These are phyloP conservation scores for Plasmodium vinckei DNA, from an alignment of 169 alveolate genomes.

Conservation along the genomic window DNA sequence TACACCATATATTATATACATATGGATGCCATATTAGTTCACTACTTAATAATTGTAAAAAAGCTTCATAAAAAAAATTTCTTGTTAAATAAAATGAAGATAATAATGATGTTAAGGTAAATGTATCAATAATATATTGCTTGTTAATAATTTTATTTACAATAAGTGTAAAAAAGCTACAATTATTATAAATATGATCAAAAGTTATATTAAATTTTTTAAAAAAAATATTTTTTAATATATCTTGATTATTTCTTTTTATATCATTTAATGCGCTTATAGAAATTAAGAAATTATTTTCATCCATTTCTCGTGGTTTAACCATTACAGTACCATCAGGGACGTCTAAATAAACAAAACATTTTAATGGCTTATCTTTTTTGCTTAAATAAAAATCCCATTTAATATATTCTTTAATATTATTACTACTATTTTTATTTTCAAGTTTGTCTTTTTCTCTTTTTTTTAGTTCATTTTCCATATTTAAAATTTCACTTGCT, in stretches of 20 bases:
- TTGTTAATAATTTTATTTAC: conserved; percentile 35
- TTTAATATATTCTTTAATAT: not conserved
- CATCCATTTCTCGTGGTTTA: conserved; percentile 27
- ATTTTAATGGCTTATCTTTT: conserved; percentile 26
- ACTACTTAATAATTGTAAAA: conserved; percentile 43
- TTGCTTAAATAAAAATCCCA: conserved; percentile 35
- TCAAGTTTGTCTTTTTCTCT: conserved; percentile 6
- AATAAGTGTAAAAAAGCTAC: conserved; percentile 27
- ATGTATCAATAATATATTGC: conserved; percentile 7
- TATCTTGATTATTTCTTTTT: conserved; percentile 58
- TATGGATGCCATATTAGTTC: conserved; percentile 57
- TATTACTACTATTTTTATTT: not conserved
- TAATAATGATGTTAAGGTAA: conserved; percentile 17
- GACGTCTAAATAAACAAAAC: conserved; percentile 46
- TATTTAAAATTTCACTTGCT: conserved; percentile 23
- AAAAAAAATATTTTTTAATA: conserved; percentile 64
- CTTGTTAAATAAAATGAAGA: conserved; percentile 18
- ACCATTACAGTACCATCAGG: conserved; percentile 59
- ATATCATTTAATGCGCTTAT: conserved; percentile 61
- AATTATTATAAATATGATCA: conserved; percentile 45
- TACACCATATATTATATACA: conserved; percentile 53
- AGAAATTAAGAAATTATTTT: conserved; percentile 53
- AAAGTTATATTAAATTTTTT: conserved; percentile 44
- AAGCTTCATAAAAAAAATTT: conserved; percentile 26
- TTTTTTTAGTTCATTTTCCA: conserved; percentile 3